A percentile compares a stretch with the other conserved stretches of the same genome.
Evolutionary conservation across 78 protist genomes (phyloP).

Genomic region (Pigoraptor vietnamica): DNA sequence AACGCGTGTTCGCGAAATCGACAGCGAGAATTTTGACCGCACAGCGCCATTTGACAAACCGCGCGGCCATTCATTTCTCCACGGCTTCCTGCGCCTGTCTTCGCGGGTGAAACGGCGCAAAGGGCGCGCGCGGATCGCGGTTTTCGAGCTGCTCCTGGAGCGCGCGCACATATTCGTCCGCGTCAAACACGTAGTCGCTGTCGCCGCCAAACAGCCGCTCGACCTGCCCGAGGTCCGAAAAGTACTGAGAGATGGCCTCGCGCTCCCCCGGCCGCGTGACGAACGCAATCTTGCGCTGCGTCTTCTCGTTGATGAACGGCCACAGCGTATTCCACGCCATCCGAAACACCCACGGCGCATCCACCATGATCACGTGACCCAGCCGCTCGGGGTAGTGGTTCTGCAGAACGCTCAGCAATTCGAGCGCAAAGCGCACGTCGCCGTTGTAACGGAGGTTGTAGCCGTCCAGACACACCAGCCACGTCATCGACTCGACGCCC

Average conservation of each 20-base stretch:
- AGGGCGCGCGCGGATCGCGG: background rate
- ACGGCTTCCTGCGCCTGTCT: no score
- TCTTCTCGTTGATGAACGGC: background rate
- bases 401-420: background rate
- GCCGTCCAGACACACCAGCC: background rate
- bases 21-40: no score
- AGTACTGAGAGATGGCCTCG: background rate
- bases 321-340: background rate
- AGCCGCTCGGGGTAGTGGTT: conserved; percentile 15
- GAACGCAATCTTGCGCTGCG: background rate
- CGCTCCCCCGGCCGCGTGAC: background rate
- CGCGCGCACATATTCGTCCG: background rate
- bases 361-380: background rate
- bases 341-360: background rate
- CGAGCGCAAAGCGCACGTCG: background rate
- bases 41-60: no score
- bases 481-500: background rate
- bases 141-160: background rate
- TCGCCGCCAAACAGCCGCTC: background rate
- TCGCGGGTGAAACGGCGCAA: background rate
- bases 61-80: no score
- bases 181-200: background rate
- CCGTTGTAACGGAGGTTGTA: background rate
- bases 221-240: background rate
- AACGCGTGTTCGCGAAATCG: no score